Conservation (phyloP, 2,329 filamentous ascomycete species). For the Apiospora phragmitis region DNA sequence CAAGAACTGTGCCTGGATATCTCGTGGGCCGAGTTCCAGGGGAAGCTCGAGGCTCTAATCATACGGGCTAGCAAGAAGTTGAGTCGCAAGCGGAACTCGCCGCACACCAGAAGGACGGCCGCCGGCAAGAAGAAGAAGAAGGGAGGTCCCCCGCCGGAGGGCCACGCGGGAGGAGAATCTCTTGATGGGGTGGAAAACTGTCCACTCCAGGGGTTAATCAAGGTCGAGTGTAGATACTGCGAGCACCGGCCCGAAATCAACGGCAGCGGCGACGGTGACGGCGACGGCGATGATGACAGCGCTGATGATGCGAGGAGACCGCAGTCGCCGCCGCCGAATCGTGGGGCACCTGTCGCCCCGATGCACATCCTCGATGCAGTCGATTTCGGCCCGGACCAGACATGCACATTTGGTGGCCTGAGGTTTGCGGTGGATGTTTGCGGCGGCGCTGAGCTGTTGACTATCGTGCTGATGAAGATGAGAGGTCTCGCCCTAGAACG, state of each 20-base stretch:
- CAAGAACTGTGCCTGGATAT: not conserved
- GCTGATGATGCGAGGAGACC: not conserved
- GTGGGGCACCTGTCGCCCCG: conserved; percentile 22
- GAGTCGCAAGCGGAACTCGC: not conserved
- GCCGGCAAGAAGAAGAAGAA: not conserved
- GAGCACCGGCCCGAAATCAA: conserved; percentile 12
- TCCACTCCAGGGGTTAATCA: not conserved
- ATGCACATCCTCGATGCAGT: conserved; percentile 22
- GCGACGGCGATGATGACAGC: not conserved
- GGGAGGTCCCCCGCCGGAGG: not conserved
- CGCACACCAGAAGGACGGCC: not conserved
- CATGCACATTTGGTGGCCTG: conserved; percentile 21
- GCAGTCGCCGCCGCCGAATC: not conserved
- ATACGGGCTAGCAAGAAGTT: not conserved
- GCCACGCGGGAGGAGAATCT: not conserved
- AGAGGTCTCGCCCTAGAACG: not conserved
- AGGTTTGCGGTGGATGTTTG: conserved; percentile 25
- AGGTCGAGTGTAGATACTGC: conserved; percentile 26
- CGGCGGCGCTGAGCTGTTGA: conserved; percentile 14
- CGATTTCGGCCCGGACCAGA: conserved; percentile 16
- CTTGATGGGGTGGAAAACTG: not conserved
- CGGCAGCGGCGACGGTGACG: not conserved
- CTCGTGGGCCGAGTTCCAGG: not conserved
- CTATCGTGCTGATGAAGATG: conserved; percentile 20
- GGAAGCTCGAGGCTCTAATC: not conserved